Percentiles rank a stretch among this genome's conserved stretches.
phyloP scores from a whole-genome alignment of 768 basidiomycete species.

The Suillus sp. region DNA sequence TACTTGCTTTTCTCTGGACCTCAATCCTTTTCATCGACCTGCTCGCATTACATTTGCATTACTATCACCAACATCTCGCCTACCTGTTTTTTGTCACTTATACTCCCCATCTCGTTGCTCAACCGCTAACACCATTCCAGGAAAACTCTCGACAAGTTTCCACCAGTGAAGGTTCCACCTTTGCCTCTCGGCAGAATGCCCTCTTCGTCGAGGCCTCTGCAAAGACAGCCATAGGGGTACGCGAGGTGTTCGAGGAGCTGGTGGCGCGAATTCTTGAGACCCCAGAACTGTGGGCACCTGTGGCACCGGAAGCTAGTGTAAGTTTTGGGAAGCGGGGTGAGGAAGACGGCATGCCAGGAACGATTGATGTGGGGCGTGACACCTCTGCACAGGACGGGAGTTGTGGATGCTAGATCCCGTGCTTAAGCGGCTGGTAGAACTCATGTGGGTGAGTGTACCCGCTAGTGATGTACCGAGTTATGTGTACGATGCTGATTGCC shows the following conservation, averaged over 20 bases:
- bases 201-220: conserved; percentile 93
- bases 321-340: conserved; percentile 14
- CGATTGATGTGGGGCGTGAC: conserved; percentile 35
- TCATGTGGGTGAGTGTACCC: background rate
- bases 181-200: conserved; percentile 80
- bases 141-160: conserved; percentile 85
- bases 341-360: conserved; percentile 44
- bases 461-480: background rate
- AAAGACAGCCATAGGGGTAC: conserved; percentile 85
- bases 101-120: background rate
- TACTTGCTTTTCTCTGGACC: conserved; percentile 20
- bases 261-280: conserved; percentile 84
- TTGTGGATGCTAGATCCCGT: conserved; percentile 3
- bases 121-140: conserved; percentile 38
- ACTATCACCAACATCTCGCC: background rate
- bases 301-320: conserved; percentile 21
- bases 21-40: background rate
- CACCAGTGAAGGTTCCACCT: conserved; percentile 72
- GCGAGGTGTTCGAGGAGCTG: conserved; percentile 73
- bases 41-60: background rate
- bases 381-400: background rate
- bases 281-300: conserved; percentile 73
- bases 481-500: background rate
- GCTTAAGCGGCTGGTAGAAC: background rate
- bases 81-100: background rate